Evolutionary conservation across 2,329 filamentous ascomycete genomes (phyloP).

Genomic region (Hypoxylon rubiginosum): DNA sequence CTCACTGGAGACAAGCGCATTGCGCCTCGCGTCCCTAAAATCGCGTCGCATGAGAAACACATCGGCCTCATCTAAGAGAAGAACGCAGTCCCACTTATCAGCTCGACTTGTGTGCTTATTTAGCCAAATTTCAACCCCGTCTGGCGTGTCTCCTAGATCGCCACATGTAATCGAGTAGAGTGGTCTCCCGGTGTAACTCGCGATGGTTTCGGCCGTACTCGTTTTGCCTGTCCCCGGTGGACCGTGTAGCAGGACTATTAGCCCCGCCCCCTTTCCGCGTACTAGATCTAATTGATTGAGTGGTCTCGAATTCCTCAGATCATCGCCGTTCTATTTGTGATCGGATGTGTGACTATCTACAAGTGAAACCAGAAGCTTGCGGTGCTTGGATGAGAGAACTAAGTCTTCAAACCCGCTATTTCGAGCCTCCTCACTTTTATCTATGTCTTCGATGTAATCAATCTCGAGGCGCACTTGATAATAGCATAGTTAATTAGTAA

Average conservation of each 20-base stretch:
- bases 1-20: constrained; percentile 43
- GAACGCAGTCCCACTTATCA: constrained; percentile 56
- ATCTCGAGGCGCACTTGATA: constrained; percentile 16
- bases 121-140: constrained; percentile 44
- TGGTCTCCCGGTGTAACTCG: constrained; percentile 52
- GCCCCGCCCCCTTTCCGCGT: constrained; percentile 51
- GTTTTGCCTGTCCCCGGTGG: constrained; percentile 60
- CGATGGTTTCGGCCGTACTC: constrained; percentile 55
- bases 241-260: constrained; percentile 61
- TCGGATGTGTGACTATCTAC: constrained; percentile 31
- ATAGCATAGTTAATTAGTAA: constrained; percentile 2
- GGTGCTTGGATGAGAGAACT: constrained; percentile 16
- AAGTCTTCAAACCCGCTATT: constrained; percentile 21
- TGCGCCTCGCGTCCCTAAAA: constrained; percentile 29
- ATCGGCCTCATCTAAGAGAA: constrained; percentile 53
- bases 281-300: constrained; percentile 32
- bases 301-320: not conserved
- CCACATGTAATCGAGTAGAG: constrained; percentile 49
- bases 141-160: constrained; percentile 48
- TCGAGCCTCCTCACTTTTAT: constrained; percentile 26
- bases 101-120: constrained; percentile 54
- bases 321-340: not conserved
- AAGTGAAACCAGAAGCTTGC: constrained; percentile 27
- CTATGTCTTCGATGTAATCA: constrained; percentile 19
- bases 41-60: constrained; percentile 51